phyloP scores from a whole-genome alignment of 2,329 filamentous ascomycete genomes.

The Neocatenulostroma microsporum region DNA sequence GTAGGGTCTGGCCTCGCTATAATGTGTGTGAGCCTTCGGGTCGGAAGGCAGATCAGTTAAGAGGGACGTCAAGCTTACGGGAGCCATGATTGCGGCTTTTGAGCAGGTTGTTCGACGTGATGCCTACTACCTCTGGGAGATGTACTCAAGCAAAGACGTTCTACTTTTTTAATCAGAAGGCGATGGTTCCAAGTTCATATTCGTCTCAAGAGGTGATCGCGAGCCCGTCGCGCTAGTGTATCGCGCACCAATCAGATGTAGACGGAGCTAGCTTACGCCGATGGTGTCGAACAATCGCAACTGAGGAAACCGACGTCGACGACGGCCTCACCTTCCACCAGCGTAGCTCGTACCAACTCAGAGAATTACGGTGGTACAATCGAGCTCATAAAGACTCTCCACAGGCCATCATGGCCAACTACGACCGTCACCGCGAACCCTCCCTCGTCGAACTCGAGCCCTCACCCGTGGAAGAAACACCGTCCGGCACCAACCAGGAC shows the following conservation, averaged over 20 bases:
- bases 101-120: neutral
- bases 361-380: too few species aligned
- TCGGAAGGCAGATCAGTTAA: too few species aligned
- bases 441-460: slow-evolving; percentile 69
- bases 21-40: neutral
- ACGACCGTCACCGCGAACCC: slow-evolving; percentile 20
- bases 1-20: slow-evolving; percentile 25
- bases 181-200: too few species aligned
- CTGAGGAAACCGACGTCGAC: too few species aligned
- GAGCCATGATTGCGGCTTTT: slow-evolving; percentile 4
- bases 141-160: too few species aligned
- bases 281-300: too few species aligned
- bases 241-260: slow-evolving; percentile 1
- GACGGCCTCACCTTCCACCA: neutral
- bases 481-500: slow-evolving; percentile 41
- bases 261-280: slow-evolving; percentile 1
- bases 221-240: slow-evolving; percentile 1
- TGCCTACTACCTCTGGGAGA: too few species aligned
- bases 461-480: slow-evolving; percentile 61
- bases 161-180: too few species aligned
- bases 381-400: too few species aligned
- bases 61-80: slow-evolving; percentile 3
- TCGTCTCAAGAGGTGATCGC: too few species aligned
- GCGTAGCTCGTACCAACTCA: too few species aligned
- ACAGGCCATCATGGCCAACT: slow-evolving; percentile 26